A percentile compares a stretch with the other conserved stretches of the same genome.
Conservation (phyloP, 257 asterid genomes). For the Gynochthodes officinalis region DNA sequence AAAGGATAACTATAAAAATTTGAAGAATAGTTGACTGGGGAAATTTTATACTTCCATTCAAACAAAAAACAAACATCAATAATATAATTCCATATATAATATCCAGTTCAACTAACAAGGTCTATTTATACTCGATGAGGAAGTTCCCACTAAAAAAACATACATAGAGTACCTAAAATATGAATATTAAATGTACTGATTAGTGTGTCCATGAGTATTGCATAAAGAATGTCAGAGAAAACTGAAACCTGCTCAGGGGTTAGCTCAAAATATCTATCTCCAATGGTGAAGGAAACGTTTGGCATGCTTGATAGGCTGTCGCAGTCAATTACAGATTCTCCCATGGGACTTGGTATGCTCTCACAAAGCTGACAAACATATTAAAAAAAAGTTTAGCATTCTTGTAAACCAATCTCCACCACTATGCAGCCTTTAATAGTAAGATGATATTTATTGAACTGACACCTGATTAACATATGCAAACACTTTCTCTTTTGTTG, state of each 20-base stretch:
- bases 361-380: slow-evolving; percentile 68
- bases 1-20: too few species aligned
- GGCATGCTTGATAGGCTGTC: slow-evolving; percentile 54
- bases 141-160: neutral
- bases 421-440: neutral
- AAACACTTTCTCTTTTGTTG: slow-evolving; percentile 63
- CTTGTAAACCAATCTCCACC: neutral
- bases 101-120: neutral
- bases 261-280: slow-evolving; percentile 51
- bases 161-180: neutral
- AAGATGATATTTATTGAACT: slow-evolving; percentile 5
- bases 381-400: slow-evolving; percentile 2
- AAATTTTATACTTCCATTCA: too few species aligned
- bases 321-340: slow-evolving; percentile 71
- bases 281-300: slow-evolving; percentile 65
- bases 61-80: too few species aligned
- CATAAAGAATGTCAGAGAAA: neutral
- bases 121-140: neutral
- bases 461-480: slow-evolving; percentile 78
- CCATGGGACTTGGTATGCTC: slow-evolving; percentile 86
- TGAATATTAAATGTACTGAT: neutral
- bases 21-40: too few species aligned
- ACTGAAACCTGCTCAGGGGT: slow-evolving; percentile 80
- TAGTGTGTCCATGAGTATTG: neutral
- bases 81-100: too few species aligned